Percentiles rank a stretch among this genome's conserved stretches.
These are phyloP conservation scores for Quillaja saponaria DNA, from an alignment of 306 rosid genomes.

Conservation along the genomic window DNA sequence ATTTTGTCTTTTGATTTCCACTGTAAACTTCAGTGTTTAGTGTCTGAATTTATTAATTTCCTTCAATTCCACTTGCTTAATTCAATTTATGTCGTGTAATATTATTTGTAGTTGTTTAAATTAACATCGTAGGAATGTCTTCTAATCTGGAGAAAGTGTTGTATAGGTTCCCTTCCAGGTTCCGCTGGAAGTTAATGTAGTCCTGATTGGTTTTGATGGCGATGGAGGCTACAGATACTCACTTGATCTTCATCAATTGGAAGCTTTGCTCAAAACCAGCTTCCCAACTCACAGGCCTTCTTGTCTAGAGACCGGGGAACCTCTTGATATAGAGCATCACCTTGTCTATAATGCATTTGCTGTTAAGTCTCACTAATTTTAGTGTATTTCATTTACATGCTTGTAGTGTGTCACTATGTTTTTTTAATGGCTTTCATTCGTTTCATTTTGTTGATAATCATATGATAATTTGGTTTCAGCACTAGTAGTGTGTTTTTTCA, in stretches of 20 bases:
- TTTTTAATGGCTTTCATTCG: too few species aligned
- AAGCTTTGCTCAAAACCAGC: slow-evolving; percentile 66
- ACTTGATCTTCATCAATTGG: slow-evolving; percentile 64
- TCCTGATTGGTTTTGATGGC: slow-evolving; percentile 73
- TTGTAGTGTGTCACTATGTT: neutral
- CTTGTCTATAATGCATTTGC: slow-evolving; percentile 69
- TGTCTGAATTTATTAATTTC: neutral
- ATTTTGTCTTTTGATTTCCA: neutral
- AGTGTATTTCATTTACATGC: neutral
- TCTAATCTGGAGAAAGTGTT: neutral
- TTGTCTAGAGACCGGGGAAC: slow-evolving; percentile 86
- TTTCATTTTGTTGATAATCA: too few species aligned
- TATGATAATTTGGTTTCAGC: too few species aligned
- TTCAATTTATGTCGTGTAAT: neutral
- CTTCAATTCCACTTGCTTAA: slow-evolving; percentile 2
- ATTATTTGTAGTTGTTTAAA: neutral
- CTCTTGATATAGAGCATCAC: slow-evolving; percentile 87
- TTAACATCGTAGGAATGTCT: neutral
- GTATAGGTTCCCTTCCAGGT: slow-evolving; percentile 91
- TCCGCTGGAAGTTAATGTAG: slow-evolving; percentile 90
- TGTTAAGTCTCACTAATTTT: slow-evolving; percentile 46
- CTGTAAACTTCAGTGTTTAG: neutral
- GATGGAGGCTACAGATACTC: slow-evolving; percentile 85
- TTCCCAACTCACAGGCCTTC: slow-evolving; percentile 87
- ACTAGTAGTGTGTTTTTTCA: too few species aligned